Base-by-base conservation (phyloP, 371 early-diverging fungal genomes). In the Gilbertella persicaria region DNA sequence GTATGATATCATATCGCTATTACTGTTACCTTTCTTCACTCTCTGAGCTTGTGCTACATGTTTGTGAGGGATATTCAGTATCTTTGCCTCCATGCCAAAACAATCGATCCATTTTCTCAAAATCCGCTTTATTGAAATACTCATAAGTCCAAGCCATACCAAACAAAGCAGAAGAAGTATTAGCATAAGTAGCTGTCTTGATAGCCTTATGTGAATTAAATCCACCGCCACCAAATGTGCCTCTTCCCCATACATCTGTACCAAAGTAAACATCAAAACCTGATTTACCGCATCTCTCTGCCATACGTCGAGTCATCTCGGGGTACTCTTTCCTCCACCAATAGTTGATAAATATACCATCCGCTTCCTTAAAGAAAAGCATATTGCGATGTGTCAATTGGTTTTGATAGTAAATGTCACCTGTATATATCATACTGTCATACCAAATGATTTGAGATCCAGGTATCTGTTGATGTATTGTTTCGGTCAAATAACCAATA, bases 241-340 rank as follows among this genome's bases (percentile, higher is more conserved):
- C 58, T 24, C 87, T 64, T 2, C 88, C 88, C 83, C 84, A 86
- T 26, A 85, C 76, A 60, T 88, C 86, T 5, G 80, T 82, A 0
- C 87, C 87, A 37, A 80, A 80, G 48, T 74, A 86, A 1, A 86
- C 73, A 53, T 82, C 77, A 5, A 55, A 23, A 2, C 64, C 53
- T 16, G 57, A 40, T 43, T 62, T 49, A 20, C 66, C 65, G 5
- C 70, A 47, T 1, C 55, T 36, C 5, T 65, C 66, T 21, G 76
- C 84, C 13, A 61, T 13, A 21, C 44, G 48, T 17, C 53, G 55
- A 12, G 84, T 60, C 30, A 53, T 50, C 14, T 45, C 52, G 0
- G 83, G 81, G 40, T 56, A 55, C 9, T 54, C 52, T 0, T 52
- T 52, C 43, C 72, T 60, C 88, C 88, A 86, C n/a, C 76, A 77